These are phyloP conservation scores for Cordyceps javanica DNA, from an alignment of 2,329 filamentous ascomycete species.

Conservation along the genomic window DNA sequence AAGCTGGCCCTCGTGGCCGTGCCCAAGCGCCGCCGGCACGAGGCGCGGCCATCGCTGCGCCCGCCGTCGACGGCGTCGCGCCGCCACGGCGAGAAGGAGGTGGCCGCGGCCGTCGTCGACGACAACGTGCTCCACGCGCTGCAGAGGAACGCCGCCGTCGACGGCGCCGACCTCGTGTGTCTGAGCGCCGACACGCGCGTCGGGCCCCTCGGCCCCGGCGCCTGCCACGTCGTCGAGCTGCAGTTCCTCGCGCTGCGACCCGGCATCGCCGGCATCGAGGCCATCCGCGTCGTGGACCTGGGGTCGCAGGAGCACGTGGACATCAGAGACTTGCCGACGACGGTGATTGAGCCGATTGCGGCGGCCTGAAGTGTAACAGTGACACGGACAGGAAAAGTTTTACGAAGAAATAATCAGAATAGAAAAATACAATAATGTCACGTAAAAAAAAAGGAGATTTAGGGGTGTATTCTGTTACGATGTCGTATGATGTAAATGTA, in stretches of 20 bases:
- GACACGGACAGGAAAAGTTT: no score
- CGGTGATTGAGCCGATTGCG: conserved; percentile 45
- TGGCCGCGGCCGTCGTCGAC: conserved; percentile 64
- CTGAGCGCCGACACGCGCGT: conserved; percentile 68
- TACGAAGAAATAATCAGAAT: not conserved
- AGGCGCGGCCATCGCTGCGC: conserved; percentile 39
- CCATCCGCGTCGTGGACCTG: conserved; percentile 66
- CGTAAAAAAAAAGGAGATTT: not conserved
- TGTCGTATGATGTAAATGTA: not conserved
- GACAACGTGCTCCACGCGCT: conserved; percentile 66
- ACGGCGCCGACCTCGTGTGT: conserved; percentile 64
- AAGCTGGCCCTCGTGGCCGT: conserved; percentile 66
- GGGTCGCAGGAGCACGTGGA: conserved; percentile 71
- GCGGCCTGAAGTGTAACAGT: no score
- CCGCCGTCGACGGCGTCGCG: conserved; percentile 44
- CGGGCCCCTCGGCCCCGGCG: conserved; percentile 63
- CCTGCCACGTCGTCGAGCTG: conserved; percentile 68
- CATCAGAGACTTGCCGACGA: conserved; percentile 65
- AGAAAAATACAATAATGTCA: not conserved
- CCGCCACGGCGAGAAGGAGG: conserved; percentile 30
- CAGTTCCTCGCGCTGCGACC: conserved; percentile 62
- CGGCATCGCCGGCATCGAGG: conserved; percentile 65
- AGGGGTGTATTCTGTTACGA: not conserved
- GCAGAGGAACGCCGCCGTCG: conserved; percentile 59
- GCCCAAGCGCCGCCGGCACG: conserved; percentile 56